Percentiles rank a stretch among this genome's conserved stretches.
Conservation (phyloP, 192 early-diverging fungal species). For the Gryganskiella cystojenkinii region DNA sequence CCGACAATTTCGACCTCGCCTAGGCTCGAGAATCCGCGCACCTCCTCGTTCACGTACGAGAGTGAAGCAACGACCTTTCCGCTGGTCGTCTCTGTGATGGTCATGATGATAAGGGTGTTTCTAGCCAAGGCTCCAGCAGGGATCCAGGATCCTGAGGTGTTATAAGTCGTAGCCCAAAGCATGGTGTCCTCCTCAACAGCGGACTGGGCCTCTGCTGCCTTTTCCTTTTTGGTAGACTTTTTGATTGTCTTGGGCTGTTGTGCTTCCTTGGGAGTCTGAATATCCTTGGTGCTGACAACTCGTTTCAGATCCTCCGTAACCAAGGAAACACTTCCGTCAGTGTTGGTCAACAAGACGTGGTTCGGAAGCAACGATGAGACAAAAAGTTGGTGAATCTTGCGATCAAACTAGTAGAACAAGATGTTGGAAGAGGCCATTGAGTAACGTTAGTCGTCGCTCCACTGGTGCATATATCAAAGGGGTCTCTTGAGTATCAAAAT, state of each 20-base stretch:
- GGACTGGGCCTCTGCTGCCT: slow-evolving; percentile 17
- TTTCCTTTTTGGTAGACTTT: slow-evolving; percentile 10
- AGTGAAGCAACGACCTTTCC: slow-evolving; percentile 33
- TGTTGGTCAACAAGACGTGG: slow-evolving; percentile 55
- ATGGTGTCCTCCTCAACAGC: slow-evolving; percentile 13
- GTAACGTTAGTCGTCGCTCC: too few species aligned
- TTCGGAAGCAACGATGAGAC: slow-evolving; percentile 54
- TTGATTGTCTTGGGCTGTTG: slow-evolving; percentile 4
- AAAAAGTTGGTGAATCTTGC: slow-evolving; percentile 55
- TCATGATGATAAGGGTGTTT: slow-evolving; percentile 54
- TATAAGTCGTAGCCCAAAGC: slow-evolving; percentile 56
- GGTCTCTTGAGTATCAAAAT: neutral
- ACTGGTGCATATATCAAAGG: too few species aligned
- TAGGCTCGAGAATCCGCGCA: slow-evolving; percentile 53
- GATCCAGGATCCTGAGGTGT: slow-evolving; percentile 59
- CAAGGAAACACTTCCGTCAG: slow-evolving; percentile 54
- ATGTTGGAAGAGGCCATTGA: neutral
- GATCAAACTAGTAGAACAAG: slow-evolving; percentile 52
- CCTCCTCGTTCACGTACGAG: slow-evolving; percentile 58
- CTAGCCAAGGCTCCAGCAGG: slow-evolving; percentile 53
- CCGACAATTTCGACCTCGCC: slow-evolving; percentile 45
- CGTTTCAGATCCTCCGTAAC: slow-evolving; percentile 58
- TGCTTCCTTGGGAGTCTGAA: slow-evolving; percentile 2
- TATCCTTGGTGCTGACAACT: slow-evolving; percentile 50
- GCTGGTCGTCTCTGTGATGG: slow-evolving; percentile 21